Conservation (phyloP, 1,139 yeast genomes). For the Saccharomyces hybrid region DNA sequence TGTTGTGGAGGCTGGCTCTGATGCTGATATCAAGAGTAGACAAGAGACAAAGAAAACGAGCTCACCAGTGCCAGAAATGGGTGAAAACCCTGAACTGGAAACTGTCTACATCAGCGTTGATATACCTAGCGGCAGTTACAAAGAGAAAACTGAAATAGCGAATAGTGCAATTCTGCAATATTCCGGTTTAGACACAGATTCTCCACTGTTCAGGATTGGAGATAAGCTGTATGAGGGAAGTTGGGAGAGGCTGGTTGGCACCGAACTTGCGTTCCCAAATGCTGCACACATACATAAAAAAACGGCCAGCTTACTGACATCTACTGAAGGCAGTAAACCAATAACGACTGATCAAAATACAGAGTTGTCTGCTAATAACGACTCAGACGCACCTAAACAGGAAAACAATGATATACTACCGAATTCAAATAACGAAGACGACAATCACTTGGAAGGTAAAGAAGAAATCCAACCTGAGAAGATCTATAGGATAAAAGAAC, state of each 20-base stretch:
- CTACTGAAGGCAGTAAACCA: neutral
- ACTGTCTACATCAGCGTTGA: constrained; percentile 40
- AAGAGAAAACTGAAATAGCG: constrained; percentile 23
- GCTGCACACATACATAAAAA: constrained; percentile 20
- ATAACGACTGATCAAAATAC: neutral
- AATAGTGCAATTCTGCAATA: constrained; percentile 40
- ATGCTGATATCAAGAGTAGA: constrained; percentile 54
- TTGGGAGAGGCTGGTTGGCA: constrained; percentile 77
- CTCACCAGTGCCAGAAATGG: neutral
- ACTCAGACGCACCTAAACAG: neutral
- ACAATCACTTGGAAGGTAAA: neutral
- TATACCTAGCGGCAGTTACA: constrained; percentile 34
- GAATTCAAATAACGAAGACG: neutral
- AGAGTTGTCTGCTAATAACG: neutral
- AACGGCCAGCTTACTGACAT: neutral
- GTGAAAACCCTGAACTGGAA: constrained; percentile 13
- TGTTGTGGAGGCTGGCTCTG: constrained; percentile 65
- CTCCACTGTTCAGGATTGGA: constrained; percentile 50
- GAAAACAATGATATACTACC: neutral
- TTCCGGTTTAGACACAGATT: constrained; percentile 44
- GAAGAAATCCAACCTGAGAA: constrained; percentile 16
- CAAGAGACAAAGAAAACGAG: neutral
- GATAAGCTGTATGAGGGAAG: constrained; percentile 58
- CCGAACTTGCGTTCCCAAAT: constrained; percentile 50
- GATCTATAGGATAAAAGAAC: constrained; percentile 31